A percentile compares a stretch with the other conserved stretches of the same genome.
These are phyloP conservation scores for Thermomyces lanuginosus DNA, from an alignment of 2,329 filamentous ascomycete species.

Conservation along the genomic window DNA sequence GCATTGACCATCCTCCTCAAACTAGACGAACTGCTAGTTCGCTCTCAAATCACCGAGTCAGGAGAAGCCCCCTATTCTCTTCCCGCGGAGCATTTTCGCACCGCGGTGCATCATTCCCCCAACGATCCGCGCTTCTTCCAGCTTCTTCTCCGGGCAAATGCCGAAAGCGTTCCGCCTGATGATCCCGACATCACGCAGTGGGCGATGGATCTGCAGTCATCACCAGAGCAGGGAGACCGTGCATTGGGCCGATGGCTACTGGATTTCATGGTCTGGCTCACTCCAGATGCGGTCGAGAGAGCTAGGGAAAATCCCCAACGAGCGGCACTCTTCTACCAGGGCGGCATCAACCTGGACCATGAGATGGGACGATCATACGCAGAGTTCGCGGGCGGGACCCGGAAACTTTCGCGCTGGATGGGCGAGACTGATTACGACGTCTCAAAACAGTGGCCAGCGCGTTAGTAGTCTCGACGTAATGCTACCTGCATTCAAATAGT, in stretches of 20 bases:
- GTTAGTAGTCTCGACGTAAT: too few species aligned
- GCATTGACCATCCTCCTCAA: conserved; percentile 23
- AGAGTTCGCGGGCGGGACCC: too few species aligned
- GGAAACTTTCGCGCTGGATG: too few species aligned
- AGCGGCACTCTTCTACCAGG: conserved; percentile 14
- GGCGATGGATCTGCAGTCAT: conserved; percentile 13
- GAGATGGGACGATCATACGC: conserved; percentile 10
- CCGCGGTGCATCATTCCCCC: conserved; percentile 13
- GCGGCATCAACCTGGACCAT: conserved; percentile 9
- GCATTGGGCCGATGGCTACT: conserved; percentile 21
- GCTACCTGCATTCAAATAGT: too few species aligned
- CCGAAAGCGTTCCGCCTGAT: conserved; percentile 22
- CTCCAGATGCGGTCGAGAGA: conserved; percentile 10
- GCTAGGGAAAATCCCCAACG: conserved; percentile 7
- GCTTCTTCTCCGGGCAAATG: conserved; percentile 20
- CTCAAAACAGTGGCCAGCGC: too few species aligned
- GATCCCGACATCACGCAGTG: conserved; percentile 22
- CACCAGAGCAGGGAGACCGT: background rate
- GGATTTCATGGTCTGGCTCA: conserved; percentile 18
- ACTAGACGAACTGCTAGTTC: conserved; percentile 19
- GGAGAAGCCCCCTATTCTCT: conserved; percentile 11
- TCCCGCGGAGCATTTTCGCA: conserved; percentile 19
- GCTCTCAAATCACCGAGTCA: conserved; percentile 6
- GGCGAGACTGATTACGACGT: too few species aligned
- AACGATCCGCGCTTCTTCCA: conserved; percentile 15